phyloP scores from a whole-genome alignment of 164 flowering plant genomes.

The Taxillus chinensis region DNA sequence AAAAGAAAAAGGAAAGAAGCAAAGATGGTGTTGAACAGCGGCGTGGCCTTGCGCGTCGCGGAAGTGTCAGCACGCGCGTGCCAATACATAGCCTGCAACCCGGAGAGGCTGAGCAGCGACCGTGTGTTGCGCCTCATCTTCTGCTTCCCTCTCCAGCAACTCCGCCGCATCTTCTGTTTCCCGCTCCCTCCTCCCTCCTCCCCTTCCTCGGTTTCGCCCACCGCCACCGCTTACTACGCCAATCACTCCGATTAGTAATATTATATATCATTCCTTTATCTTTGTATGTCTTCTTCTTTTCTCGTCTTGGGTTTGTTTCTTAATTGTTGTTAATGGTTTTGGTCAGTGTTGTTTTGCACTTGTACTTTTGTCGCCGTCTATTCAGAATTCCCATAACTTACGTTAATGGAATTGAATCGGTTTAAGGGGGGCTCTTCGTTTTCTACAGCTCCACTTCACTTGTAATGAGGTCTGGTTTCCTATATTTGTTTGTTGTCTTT shows the following conservation, averaged over 20 bases:
- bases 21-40: neutral
- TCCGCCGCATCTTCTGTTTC: neutral
- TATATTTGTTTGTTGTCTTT: no score
- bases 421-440: no score
- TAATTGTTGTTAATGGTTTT: no score
- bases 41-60: neutral
- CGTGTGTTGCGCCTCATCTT: neutral
- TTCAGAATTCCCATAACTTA: no score
- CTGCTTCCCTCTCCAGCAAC: neutral
- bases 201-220: neutral
- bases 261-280: neutral
- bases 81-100: conserved; percentile 1
- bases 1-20: no score
- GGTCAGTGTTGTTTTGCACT: no score
- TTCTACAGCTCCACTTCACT: no score
- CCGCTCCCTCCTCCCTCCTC: neutral
- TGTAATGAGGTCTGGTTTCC: no score
- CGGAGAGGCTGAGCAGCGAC: neutral
- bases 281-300: neutral
- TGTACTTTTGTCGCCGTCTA: no score
- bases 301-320: neutral
- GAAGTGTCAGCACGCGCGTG: neutral
- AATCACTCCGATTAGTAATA: neutral
- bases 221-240: neutral
- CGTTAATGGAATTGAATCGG: no score